Base-by-base conservation (phyloP, 257 asterid genomes). In the Solanum bulbocastanum region DNA sequence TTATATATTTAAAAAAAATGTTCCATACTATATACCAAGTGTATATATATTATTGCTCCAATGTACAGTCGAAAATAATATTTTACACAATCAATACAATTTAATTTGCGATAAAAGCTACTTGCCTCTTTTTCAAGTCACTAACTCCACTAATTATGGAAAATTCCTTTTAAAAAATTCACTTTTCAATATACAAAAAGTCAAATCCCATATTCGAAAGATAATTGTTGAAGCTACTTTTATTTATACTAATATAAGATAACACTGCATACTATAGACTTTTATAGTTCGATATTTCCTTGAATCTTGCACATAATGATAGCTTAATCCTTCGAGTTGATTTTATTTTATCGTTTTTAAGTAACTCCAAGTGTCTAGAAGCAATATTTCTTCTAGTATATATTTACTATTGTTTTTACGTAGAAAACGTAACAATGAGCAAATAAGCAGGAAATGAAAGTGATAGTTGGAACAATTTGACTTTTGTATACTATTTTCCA, bases 221-320 rank as follows among this genome's bases (percentile, higher is more conserved):
- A 60, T 60, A 60, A 3, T 60, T 60, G 2, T 60, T 9, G 13
- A 58, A 60, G 14, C 6, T 23, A 60, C 4, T 56, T 56, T 0
- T 16, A 49, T 49, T 49, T 49, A 22, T 25, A 58, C 62, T 8
- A 18, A 58, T 58, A 22, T 3, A 22, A 58, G 66, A 20, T 58
- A 58, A 58, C 1, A 58, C 11, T 15, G 60, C 1, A 15, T 49
- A 0, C 2, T 20, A 20, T 20, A 22, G 5, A 58, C 25, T 6
- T 7, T 58, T 58, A 20, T 58, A 22, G 10, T 58, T 22, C 5
- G 5, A 3, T 1, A 0, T 8, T 58, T 58, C 13, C 12, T 58
- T 1, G 25, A 3, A 58, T 4, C 5, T 0, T 8, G 68, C 0
- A 3, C 25, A 58, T 22, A 22, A 9, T 6, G 2, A n/a, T 3